These are phyloP conservation scores for Curvularia lunata DNA, from an alignment of 2,329 filamentous ascomycete genomes.

Conservation along the genomic window DNA sequence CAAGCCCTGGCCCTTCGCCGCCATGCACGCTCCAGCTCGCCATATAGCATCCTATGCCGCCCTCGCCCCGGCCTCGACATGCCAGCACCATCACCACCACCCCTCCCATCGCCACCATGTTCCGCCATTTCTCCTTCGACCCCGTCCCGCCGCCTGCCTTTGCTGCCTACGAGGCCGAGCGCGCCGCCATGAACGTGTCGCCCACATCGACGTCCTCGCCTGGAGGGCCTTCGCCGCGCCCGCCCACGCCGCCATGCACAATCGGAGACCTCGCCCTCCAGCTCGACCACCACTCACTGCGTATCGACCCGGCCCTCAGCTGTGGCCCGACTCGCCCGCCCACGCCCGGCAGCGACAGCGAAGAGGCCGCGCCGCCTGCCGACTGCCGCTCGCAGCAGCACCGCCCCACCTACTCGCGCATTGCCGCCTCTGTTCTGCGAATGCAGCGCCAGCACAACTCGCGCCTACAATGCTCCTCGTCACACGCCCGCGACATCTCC, in stretches of 20 bases:
- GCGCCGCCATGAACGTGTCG: slow-evolving; percentile 42
- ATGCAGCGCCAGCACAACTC: slow-evolving; percentile 51
- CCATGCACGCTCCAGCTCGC: slow-evolving; percentile 1
- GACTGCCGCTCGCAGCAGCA: slow-evolving; percentile 12
- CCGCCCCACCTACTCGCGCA: slow-evolving; percentile 36
- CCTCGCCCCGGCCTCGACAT: neutral
- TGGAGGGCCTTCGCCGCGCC: slow-evolving; percentile 17
- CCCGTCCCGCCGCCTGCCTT: slow-evolving; percentile 40
- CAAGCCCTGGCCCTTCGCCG: slow-evolving; percentile 7
- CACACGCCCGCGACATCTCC: slow-evolving; percentile 51
- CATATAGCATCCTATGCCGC: slow-evolving; percentile 23
- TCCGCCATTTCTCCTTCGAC: slow-evolving; percentile 50
- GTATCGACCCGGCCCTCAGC: slow-evolving; percentile 30
- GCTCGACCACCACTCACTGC: slow-evolving; percentile 44
- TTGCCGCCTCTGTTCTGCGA: slow-evolving; percentile 48
- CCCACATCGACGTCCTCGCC: slow-evolving; percentile 35
- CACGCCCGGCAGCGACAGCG: slow-evolving; percentile 36
- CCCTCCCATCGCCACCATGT: slow-evolving; percentile 34
- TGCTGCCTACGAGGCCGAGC: slow-evolving; percentile 37
- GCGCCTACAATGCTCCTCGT: slow-evolving; percentile 49
- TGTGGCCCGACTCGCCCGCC: slow-evolving; percentile 25
- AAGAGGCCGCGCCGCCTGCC: slow-evolving; percentile 15
- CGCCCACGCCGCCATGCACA: slow-evolving; percentile 41
- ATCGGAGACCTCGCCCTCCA: slow-evolving; percentile 46
- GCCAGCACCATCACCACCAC: slow-evolving; percentile 4